Conservation (phyloP, 768 basidiomycete genomes). For the Mycena filopes region DNA sequence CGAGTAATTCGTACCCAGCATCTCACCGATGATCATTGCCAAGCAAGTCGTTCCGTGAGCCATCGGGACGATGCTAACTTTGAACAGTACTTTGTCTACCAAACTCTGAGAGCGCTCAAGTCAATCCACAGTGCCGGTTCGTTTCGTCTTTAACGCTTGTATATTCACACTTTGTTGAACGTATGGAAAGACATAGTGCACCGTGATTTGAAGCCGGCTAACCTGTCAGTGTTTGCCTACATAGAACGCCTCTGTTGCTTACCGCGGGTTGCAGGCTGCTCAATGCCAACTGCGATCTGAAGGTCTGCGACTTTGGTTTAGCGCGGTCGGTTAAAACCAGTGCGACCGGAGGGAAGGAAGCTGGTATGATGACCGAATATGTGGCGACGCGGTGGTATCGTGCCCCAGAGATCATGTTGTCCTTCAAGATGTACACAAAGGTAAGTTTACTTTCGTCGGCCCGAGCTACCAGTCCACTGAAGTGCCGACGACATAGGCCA, state of each 20-base stretch:
- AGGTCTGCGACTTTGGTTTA: constrained; percentile 91
- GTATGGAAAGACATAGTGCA: constrained; percentile 70
- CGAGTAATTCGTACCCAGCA: constrained; percentile 92
- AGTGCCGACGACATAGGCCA: constrained; percentile 45
- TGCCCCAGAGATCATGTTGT: constrained; percentile 94
- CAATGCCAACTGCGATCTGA: constrained; percentile 91
- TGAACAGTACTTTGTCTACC: constrained; percentile 80
- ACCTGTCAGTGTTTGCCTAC: constrained; percentile 58
- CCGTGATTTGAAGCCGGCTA: constrained; percentile 86
- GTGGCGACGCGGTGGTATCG: constrained; percentile 95
- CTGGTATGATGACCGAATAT: constrained; percentile 82
- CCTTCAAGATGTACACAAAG: constrained; percentile 90
- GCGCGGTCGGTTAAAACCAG: constrained; percentile 73
- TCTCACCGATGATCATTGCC: constrained; percentile 90
- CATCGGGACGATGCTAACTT: constrained; percentile 44
- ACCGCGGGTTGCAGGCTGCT: constrained; percentile 62
- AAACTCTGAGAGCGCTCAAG: constrained; percentile 88
- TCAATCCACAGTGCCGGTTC: constrained; percentile 80
- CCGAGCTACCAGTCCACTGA: constrained; percentile 22
- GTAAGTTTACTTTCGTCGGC: constrained; percentile 42
- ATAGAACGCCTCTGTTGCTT: constrained; percentile 32
- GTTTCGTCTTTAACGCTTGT: no score
- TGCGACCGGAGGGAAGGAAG: constrained; percentile 66
- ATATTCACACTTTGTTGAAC: no score
- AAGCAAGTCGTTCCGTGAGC: constrained; percentile 53